Evolutionary conservation across 177 flowering plant genomes (phyloP).

Genomic region (Telopea speciosissima): DNA sequence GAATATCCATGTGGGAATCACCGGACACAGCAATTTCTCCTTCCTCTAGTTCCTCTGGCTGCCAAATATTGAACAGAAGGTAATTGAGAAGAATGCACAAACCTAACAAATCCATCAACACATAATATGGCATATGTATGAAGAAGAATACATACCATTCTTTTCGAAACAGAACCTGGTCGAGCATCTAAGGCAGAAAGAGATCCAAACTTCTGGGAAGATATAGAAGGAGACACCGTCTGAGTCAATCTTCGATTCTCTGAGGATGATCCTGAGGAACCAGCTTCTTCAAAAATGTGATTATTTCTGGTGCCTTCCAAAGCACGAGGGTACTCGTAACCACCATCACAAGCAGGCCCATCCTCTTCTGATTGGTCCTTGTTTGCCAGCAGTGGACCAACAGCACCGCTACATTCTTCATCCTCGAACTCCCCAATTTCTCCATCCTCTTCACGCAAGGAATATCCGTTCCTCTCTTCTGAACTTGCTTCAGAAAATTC

Average conservation of each 20-base stretch:
- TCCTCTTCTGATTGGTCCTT: constrained; percentile 73
- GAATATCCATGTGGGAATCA: constrained; percentile 80
- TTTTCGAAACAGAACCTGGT: constrained; percentile 67
- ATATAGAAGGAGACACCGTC: constrained; percentile 52
- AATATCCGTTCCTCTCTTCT: constrained; percentile 61
- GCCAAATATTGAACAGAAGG: constrained; percentile 21
- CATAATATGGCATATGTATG: background rate
- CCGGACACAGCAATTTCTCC: constrained; percentile 96
- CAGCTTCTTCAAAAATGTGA: constrained; percentile 54
- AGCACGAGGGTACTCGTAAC: constrained; percentile 36
- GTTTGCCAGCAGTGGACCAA: constrained; percentile 32
- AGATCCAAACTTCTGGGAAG: constrained; percentile 91
- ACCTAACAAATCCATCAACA: background rate
- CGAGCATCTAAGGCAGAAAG: constrained; percentile 88
- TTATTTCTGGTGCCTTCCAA: constrained; percentile 34
- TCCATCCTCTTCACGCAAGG: constrained; percentile 74
- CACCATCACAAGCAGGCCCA: constrained; percentile 39
- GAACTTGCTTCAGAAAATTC: constrained; percentile 86
- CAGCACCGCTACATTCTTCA: constrained; percentile 61
- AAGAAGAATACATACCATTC: constrained; percentile 43
- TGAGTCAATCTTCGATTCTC: constrained; percentile 48
- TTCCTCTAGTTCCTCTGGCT: constrained; percentile 93
- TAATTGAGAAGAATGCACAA: constrained; percentile 11
- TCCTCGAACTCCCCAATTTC: constrained; percentile 84
- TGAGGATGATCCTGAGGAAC: constrained; percentile 84